A percentile compares a stretch with the other conserved stretches of the same genome.
Evolutionary conservation across 2,329 filamentous ascomycete species (phyloP).

Genomic region (Arthrobotrys megalospora): DNA sequence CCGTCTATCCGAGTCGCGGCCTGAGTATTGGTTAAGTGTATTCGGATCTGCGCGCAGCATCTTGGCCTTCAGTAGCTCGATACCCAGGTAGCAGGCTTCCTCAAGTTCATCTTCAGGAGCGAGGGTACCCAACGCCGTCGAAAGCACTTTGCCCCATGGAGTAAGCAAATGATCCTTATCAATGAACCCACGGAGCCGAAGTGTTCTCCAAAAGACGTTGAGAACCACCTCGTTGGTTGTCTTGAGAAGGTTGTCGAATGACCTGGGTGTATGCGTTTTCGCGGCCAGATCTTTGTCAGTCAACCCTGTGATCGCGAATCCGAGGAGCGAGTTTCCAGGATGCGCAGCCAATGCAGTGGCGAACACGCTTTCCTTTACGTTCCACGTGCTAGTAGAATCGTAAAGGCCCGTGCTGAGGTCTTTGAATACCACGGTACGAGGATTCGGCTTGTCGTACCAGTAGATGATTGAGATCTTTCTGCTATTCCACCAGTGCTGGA

Average conservation of each 20-base stretch:
- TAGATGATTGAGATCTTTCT: conserved; percentile 82
- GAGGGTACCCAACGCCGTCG: conserved; percentile 77
- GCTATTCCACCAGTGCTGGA: conserved; percentile 86
- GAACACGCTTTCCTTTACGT: conserved; percentile 76
- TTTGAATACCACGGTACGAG: conserved; percentile 78
- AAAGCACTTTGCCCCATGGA: conserved; percentile 84
- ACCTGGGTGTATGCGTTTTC: conserved; percentile 76
- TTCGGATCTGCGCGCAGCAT: conserved; percentile 79
- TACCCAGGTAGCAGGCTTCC: conserved; percentile 84
- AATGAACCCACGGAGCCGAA: conserved; percentile 89
- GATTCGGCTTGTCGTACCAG: conserved; percentile 84
- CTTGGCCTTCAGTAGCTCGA: conserved; percentile 85
- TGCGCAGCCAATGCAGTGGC: conserved; percentile 61
- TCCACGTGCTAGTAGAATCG: conserved; percentile 77
- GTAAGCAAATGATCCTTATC: conserved; percentile 84
- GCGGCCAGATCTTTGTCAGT: conserved; percentile 79
- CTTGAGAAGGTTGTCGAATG: conserved; percentile 69
- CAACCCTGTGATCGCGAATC: conserved; percentile 78
- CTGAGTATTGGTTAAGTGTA: conserved; percentile 69
- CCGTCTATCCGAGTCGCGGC: conserved; percentile 79
- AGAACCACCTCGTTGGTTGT: conserved; percentile 80
- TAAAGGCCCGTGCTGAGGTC: conserved; percentile 71
- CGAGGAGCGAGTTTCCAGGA: conserved; percentile 65
- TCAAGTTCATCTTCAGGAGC: conserved; percentile 75
- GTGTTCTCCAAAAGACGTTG: conserved; percentile 87